Evolutionary conservation across 2,329 filamentous ascomycete species (phyloP).

Genomic region (Albifimbria verrucaria): DNA sequence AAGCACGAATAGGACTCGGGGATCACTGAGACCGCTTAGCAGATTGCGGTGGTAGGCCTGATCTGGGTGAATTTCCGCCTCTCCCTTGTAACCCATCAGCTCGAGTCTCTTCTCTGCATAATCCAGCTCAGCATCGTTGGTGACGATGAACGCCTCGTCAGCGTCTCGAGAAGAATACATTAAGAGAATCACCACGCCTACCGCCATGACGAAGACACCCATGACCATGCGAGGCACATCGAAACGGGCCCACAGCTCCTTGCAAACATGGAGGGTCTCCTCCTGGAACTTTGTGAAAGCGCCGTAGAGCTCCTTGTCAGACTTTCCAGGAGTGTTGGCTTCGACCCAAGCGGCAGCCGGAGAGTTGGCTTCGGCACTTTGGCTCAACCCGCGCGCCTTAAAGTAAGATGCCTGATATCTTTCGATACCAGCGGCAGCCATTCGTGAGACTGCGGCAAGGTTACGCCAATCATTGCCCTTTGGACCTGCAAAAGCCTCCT

Average conservation of each 20-base stretch:
- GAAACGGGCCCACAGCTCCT: conserved; percentile 86
- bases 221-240: conserved; percentile 82
- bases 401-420: conserved; percentile 86
- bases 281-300: conserved; percentile 72
- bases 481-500: conserved; percentile 81
- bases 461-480: conserved; percentile 71
- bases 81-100: conserved; percentile 34
- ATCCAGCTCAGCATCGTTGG: conserved; percentile 57
- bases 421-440: conserved; percentile 82
- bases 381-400: conserved; percentile 64
- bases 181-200: conserved; percentile 65
- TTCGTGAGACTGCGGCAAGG: conserved; percentile 70
- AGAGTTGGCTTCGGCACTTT: conserved; percentile 44
- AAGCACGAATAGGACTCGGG: conserved; percentile 28
- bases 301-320: conserved; percentile 40
- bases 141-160: conserved; percentile 51
- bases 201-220: conserved; percentile 68
- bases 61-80: conserved; percentile 38
- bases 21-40: conserved; percentile 33
- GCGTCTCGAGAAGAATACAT: conserved; percentile 65
- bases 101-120: conserved; percentile 57
- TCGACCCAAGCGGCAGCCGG: conserved; percentile 44
- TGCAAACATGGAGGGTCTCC: conserved; percentile 75
- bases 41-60: conserved; percentile 27
- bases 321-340: conserved; percentile 39